These are phyloP conservation scores for Niebla homalea DNA, from an alignment of 495 filamentous ascomycete species.

Conservation along the genomic window DNA sequence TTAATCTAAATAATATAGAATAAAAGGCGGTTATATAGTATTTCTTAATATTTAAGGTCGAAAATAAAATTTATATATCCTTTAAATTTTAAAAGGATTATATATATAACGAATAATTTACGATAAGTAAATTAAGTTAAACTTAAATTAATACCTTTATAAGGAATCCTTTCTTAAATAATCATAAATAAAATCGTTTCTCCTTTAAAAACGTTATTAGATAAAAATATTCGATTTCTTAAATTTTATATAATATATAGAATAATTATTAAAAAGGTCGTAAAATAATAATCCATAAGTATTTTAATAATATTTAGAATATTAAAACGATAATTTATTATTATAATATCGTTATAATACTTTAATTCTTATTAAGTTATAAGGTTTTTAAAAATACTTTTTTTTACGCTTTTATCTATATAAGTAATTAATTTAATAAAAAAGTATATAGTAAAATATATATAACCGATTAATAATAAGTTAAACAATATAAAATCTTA, in stretches of 20 bases:
- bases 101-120: background rate
- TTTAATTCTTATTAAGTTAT: background rate
- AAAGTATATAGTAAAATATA: background rate
- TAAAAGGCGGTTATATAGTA: no score
- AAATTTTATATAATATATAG: background rate
- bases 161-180: background rate
- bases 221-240: background rate
- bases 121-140: background rate
- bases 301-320: background rate
- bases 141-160: background rate
- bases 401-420: background rate
- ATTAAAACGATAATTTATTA: background rate
- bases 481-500: no score
- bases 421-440: background rate
- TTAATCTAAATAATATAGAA: no score
- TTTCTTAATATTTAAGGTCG: no score
- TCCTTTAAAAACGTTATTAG: background rate
- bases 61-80: no score
- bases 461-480: background rate
- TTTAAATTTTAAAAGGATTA: no score
- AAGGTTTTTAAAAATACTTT: background rate
- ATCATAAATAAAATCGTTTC: background rate
- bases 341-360: background rate
- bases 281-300: background rate
- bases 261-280: background rate